Conservation (phyloP, 176 grass and related monocot species). For the Typha latifolia region DNA sequence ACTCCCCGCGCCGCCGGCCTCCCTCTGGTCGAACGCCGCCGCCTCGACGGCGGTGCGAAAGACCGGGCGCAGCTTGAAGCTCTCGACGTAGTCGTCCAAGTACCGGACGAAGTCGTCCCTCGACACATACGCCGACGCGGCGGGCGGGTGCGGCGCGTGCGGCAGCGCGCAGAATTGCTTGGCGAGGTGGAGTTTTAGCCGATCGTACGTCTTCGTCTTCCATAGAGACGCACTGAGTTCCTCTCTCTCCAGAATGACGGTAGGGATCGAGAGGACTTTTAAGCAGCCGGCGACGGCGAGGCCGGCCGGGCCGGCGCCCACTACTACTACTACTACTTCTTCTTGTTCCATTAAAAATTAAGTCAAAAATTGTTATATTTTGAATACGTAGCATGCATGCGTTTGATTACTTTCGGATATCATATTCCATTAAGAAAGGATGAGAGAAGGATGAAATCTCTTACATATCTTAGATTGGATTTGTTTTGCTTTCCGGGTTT, state of each 20-base stretch:
- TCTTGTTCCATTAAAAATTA: background rate
- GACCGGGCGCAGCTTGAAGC: constrained; percentile 29
- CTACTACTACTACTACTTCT: constrained; percentile 37
- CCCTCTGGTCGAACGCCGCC: constrained; percentile 26
- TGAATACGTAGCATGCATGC: too few relatives aligned
- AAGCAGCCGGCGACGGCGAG: constrained; percentile 68
- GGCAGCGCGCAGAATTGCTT: constrained; percentile 63
- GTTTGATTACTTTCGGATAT: too few relatives aligned
- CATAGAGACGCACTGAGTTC: constrained; percentile 63
- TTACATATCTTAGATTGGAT: too few relatives aligned
- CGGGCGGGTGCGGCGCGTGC: constrained; percentile 28
- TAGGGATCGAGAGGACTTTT: constrained; percentile 18
- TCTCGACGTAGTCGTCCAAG: constrained; percentile 49
- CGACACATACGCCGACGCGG: constrained; percentile 38
- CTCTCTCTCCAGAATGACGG: constrained; percentile 71
- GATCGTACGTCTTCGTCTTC: constrained; percentile 62
- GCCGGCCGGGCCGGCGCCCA: constrained; percentile 66
- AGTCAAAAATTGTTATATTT: too few relatives aligned
- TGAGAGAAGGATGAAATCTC: too few relatives aligned
- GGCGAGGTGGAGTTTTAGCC: constrained; percentile 57
- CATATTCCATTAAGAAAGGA: too few relatives aligned
- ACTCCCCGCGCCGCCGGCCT: background rate
- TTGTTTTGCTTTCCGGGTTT: too few relatives aligned
- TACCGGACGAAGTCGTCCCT: constrained; percentile 46
- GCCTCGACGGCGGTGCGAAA: constrained; percentile 30